Evolutionary conservation across 2,329 filamentous ascomycete genomes (phyloP).

Genomic region (Aspergillus candidus): DNA sequence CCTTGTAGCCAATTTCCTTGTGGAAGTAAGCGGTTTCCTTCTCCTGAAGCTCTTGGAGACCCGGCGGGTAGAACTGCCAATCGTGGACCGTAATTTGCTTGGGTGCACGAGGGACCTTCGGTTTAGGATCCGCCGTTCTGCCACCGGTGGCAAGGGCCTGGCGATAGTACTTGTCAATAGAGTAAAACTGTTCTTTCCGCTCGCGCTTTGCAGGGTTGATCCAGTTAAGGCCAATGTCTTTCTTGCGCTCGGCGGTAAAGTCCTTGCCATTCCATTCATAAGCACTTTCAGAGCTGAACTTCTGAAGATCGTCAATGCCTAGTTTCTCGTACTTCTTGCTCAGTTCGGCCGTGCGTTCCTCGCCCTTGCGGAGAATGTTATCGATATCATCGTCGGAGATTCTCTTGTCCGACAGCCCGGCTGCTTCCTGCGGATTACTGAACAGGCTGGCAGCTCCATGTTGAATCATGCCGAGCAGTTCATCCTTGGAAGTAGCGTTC

Average conservation of each 20-base stretch:
- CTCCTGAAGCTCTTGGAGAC: conserved; percentile 83
- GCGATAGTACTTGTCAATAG: conserved; percentile 98
- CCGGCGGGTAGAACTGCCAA: conserved; percentile 90
- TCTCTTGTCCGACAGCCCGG: conserved; percentile 54
- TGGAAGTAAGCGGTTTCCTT: conserved; percentile 93
- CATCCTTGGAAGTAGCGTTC: conserved; percentile 89
- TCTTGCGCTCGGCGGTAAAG: conserved; percentile 76
- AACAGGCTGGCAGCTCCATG: conserved; percentile 97
- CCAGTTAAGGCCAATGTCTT: conserved; percentile 89
- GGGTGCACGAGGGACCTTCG: conserved; percentile 89
- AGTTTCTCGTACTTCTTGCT: conserved; percentile 95
- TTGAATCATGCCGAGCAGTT: conserved; percentile 95
- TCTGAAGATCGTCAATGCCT: conserved; percentile 92
- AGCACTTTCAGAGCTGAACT: conserved; percentile 93
- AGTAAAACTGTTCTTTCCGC: conserved; percentile 95
- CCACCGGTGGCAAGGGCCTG: conserved; percentile 79
- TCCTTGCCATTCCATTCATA: conserved; percentile 99
- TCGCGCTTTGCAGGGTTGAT: conserved; percentile 98
- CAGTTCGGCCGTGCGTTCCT: conserved; percentile 80
- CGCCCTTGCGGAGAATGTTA: conserved; percentile 75
- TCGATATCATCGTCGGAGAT: conserved; percentile 89
- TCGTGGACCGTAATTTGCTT: conserved; percentile 91
- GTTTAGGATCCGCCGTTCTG: conserved; percentile 75
- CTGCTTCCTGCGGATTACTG: conserved; percentile 62
- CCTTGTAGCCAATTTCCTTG: conserved; percentile 94